phyloP scores from a whole-genome alignment of 345 rosid genomes.

The Microthlaspi erraticum region DNA sequence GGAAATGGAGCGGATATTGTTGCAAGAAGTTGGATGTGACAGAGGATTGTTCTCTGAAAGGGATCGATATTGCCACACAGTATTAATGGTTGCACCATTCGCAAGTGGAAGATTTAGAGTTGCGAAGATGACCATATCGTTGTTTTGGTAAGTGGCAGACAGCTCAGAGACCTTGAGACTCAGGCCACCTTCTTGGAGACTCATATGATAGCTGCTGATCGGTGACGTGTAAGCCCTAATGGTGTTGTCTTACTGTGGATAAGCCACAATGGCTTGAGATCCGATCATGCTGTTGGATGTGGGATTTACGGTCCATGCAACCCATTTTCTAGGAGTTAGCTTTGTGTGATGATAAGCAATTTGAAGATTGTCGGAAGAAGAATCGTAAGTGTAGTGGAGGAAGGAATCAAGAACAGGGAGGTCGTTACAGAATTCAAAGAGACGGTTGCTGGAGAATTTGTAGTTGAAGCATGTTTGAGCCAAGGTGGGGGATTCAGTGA shows the following conservation, averaged over 20 bases:
- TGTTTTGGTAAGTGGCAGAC: conserved; percentile 56
- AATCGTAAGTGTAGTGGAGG: conserved; percentile 70
- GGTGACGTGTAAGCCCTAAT: conserved; percentile 73
- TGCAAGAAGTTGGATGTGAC: conserved; percentile 58
- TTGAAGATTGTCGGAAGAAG: conserved; percentile 57
- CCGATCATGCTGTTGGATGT: conserved; percentile 68
- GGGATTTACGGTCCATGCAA: conserved; percentile 93
- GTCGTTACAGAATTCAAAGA: conserved; percentile 67
- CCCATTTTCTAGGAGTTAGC: conserved; percentile 60
- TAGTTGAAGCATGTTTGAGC: conserved; percentile 66
- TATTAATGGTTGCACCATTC: conserved; percentile 54
- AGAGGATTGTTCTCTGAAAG: conserved; percentile 52
- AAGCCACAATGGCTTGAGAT: conserved; percentile 83
- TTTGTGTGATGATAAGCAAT: conserved; percentile 77
- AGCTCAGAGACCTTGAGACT: conserved; percentile 68
- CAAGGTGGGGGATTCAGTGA: neutral
- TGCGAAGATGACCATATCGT: conserved; percentile 74
- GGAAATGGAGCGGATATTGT: conserved; percentile 62
- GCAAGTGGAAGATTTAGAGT: conserved; percentile 50
- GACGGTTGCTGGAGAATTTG: conserved; percentile 60
- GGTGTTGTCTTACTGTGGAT: conserved; percentile 58
- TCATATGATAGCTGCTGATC: conserved; percentile 55
- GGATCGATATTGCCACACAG: conserved; percentile 87
- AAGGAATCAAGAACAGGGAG: conserved; percentile 71
- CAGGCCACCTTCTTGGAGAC: conserved; percentile 55